These are phyloP conservation scores for Penicillium sp. DNA, from an alignment of 2,329 filamentous ascomycete genomes.

Conservation along the genomic window DNA sequence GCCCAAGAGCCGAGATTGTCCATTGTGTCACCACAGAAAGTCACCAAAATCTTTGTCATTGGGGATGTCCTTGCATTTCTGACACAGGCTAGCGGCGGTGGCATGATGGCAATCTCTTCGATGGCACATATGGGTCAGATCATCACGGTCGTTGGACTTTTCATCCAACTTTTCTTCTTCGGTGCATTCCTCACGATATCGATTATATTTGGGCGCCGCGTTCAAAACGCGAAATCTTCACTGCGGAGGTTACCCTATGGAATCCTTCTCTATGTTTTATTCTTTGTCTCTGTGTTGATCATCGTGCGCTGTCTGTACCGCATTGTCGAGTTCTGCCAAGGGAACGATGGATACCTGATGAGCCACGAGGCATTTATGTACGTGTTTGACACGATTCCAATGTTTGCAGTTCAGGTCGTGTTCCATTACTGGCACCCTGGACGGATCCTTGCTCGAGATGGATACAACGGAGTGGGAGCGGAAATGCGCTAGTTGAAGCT, in stretches of 20 bases:
- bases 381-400: slow-evolving; percentile 17
- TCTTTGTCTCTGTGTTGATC: slow-evolving; percentile 7
- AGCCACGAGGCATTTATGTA: slow-evolving; percentile 17
- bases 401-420: slow-evolving; percentile 11
- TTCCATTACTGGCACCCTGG: slow-evolving; percentile 12
- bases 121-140: background rate
- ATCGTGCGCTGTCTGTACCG: slow-evolving; percentile 13
- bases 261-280: background rate
- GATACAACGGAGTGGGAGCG: too few relatives aligned
- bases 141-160: background rate
- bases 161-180: background rate
- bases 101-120: background rate
- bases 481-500: too few relatives aligned
- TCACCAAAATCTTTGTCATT: background rate
- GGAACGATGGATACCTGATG: slow-evolving; percentile 4
- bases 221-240: background rate
- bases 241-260: background rate
- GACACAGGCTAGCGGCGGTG: background rate
- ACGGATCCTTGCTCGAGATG: background rate
- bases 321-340: slow-evolving; percentile 8
- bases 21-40: background rate
- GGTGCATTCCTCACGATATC: background rate
- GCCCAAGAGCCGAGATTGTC: background rate
- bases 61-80: background rate
- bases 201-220: background rate